Percentiles rank a stretch among this genome's conserved stretches.
Evolutionary conservation across 805 yeast species (phyloP).

Genomic region (Monosporozyma solicola): DNA sequence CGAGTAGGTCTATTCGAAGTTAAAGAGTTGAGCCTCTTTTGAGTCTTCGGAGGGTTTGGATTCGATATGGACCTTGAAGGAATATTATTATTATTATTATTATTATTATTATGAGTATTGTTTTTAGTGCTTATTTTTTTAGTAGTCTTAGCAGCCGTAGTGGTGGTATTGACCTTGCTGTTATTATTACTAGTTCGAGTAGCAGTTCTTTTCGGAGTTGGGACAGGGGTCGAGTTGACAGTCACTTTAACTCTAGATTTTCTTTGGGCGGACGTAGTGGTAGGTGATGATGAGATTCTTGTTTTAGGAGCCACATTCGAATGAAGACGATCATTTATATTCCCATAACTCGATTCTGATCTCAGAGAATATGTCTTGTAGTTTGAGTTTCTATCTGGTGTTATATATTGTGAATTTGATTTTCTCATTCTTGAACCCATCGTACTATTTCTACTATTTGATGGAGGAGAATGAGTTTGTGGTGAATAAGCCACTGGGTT

Average conservation of each 20-base stretch:
- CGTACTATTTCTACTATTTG: background rate
- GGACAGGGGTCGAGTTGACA: background rate
- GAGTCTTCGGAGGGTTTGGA: background rate
- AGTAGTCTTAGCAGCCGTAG: background rate
- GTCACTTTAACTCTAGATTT: background rate
- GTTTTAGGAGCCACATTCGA: constrained; percentile 4
- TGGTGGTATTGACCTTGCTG: background rate
- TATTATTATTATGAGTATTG: background rate
- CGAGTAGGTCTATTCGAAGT: constrained; percentile 1
- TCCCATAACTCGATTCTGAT: constrained; percentile 11
- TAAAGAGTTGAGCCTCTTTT: background rate
- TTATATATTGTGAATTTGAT: background rate
- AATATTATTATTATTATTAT: background rate
- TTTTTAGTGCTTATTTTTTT: background rate
- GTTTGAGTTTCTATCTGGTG: background rate
- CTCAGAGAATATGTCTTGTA: constrained; percentile 16
- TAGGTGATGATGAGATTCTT: background rate
- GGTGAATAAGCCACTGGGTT: background rate
- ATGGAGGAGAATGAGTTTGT: background rate
- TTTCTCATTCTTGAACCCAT: background rate
- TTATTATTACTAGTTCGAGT: background rate
- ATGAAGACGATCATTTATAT: background rate
- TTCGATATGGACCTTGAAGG: background rate
- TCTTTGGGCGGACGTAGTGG: background rate
- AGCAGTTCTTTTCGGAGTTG: background rate